phyloP scores from a whole-genome alignment of 2,329 filamentous ascomycete species.

The Botryotinia convoluta region DNA sequence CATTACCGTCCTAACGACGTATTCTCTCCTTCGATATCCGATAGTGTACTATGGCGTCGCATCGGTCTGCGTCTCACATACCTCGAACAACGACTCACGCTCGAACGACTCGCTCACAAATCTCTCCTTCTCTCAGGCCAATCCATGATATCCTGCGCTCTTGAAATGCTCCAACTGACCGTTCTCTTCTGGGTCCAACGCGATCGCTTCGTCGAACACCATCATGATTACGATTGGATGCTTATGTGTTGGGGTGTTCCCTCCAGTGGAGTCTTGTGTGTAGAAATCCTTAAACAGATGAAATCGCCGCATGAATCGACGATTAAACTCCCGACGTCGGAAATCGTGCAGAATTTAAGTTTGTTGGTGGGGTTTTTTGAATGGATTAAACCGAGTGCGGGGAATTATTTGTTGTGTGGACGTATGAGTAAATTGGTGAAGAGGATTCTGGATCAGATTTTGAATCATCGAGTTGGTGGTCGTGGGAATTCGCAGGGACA shows the following conservation, averaged over 20 bases:
- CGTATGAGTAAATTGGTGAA: slow-evolving; percentile 50
- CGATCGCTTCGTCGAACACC: slow-evolving; percentile 44
- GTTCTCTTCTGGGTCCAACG: slow-evolving; percentile 50
- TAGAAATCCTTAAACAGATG: slow-evolving; percentile 48
- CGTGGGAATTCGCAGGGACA: neutral
- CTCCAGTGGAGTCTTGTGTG: slow-evolving; percentile 49
- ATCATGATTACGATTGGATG: slow-evolving; percentile 48
- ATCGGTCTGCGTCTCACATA: slow-evolving; percentile 49
- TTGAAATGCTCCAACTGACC: slow-evolving; percentile 48
- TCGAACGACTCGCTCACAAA: slow-evolving; percentile 55
- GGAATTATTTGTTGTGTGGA: slow-evolving; percentile 49
- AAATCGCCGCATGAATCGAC: slow-evolving; percentile 35
- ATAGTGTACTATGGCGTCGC: slow-evolving; percentile 45
- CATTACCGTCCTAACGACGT: slow-evolving; percentile 42
- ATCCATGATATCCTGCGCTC: slow-evolving; percentile 45
- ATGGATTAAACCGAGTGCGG: slow-evolving; percentile 49
- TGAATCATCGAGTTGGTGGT: slow-evolving; percentile 28
- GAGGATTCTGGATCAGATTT: slow-evolving; percentile 49
- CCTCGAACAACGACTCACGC: slow-evolving; percentile 57
- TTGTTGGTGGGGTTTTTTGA: slow-evolving; percentile 51
- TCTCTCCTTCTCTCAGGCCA: slow-evolving; percentile 42
- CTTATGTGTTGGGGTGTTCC: slow-evolving; percentile 51
- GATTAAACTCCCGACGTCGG: slow-evolving; percentile 44
- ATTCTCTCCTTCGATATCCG: slow-evolving; percentile 40
- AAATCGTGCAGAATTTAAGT: slow-evolving; percentile 51